Conservation (phyloP, 2,329 filamentous ascomycete species). For the Hypoxylon sp. region DNA sequence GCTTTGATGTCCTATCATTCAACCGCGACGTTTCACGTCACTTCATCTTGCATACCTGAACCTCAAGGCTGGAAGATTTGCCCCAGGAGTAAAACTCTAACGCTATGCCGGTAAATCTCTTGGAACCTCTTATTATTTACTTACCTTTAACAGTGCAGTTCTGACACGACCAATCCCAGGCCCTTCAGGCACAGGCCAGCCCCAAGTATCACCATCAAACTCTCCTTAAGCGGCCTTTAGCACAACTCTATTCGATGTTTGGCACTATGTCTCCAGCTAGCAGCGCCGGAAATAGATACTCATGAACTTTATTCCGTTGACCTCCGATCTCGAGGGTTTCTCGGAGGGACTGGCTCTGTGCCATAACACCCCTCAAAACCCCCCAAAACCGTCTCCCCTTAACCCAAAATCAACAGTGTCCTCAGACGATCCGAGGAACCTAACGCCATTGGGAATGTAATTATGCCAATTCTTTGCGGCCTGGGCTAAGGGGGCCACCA, state of each 20-base stretch:
- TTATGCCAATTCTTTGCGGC: conserved; percentile 2
- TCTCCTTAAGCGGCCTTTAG: conserved; percentile 9
- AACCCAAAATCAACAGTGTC: conserved; percentile 26
- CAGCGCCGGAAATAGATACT: conserved; percentile 1
- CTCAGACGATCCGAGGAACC: conserved; percentile 14
- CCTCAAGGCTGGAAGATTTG: background rate
- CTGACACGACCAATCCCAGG: conserved; percentile 7
- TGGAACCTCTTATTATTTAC: conserved; percentile 18
- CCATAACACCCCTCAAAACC: conserved; percentile 23
- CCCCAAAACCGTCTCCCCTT: conserved; percentile 5
- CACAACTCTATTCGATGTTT: conserved; percentile 29
- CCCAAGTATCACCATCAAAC: conserved; percentile 18
- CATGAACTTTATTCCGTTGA: conserved; percentile 19
- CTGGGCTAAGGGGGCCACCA: conserved; percentile 7
- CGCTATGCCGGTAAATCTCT: conserved; percentile 3
- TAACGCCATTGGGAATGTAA: background rate
- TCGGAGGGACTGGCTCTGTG: conserved; percentile 9
- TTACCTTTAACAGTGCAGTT: background rate
- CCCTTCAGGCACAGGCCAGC: conserved; percentile 2
- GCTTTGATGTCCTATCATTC: conserved; percentile 1
- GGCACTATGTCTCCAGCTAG: conserved; percentile 4
- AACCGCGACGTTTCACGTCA: background rate
- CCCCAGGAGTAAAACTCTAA: conserved; percentile 11
- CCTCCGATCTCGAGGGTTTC: conserved; percentile 11
- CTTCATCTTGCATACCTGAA: conserved; percentile 9